phyloP scores from a whole-genome alignment of 106 monocot species.

The Dendrobium huoshanense region DNA sequence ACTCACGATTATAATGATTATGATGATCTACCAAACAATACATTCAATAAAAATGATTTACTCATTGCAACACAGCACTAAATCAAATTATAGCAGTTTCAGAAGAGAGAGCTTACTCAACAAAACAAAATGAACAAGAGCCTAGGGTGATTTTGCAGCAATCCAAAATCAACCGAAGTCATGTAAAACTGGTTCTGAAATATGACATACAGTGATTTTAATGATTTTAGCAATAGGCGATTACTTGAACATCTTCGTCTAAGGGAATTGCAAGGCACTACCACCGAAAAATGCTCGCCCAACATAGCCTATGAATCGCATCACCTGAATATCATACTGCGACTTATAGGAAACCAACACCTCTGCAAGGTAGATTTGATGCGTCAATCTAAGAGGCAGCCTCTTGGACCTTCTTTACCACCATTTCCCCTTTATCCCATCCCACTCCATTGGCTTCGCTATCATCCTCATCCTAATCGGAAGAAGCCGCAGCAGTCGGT shows the following conservation, averaged over 20 bases:
- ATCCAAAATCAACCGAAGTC: conserved; percentile 79
- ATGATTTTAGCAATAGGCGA: conserved; percentile 64
- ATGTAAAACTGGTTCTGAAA: conserved; percentile 55
- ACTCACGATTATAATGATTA: no score
- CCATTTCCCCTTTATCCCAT: conserved; percentile 22
- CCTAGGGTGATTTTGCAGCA: conserved; percentile 41
- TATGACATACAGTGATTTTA: conserved; percentile 37
- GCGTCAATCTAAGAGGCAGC: conserved; percentile 75
- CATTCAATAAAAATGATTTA: no score
- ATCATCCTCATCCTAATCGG: conserved; percentile 39
- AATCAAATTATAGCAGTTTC: no score
- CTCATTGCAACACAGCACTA: no score
- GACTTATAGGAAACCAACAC: conserved; percentile 63
- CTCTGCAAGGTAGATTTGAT: conserved; percentile 69
- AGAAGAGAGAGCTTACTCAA: no score
- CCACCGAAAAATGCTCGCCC: conserved; percentile 58
- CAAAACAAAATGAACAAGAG: conserved; percentile 58
- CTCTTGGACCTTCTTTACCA: conserved; percentile 64
- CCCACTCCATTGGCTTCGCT: conserved; percentile 23
- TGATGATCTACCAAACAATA: no score
- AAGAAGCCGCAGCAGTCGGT: conserved; percentile 2
- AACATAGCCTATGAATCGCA: conserved; percentile 91
- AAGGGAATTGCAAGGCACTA: conserved; percentile 69
- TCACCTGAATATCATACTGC: conserved; percentile 79
- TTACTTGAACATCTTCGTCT: conserved; percentile 86